These are phyloP conservation scores for Russula brevipes DNA, from an alignment of 768 basidiomycete species.

Conservation along the genomic window DNA sequence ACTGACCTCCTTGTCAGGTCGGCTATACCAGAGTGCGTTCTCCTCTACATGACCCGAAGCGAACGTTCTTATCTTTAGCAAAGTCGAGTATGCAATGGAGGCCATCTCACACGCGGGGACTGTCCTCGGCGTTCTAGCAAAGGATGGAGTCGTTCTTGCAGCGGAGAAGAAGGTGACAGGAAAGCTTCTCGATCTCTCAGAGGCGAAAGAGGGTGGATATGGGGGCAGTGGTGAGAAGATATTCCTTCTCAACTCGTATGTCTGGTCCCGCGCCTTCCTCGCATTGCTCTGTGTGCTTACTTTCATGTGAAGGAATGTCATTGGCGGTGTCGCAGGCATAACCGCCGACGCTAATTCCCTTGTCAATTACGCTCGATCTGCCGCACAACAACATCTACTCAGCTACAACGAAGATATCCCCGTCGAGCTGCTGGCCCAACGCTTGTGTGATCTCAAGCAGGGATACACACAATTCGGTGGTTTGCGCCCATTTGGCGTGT, in stretches of 20 bases:
- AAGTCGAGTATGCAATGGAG: slow-evolving; percentile 99
- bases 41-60: background rate
- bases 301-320: slow-evolving; percentile 68
- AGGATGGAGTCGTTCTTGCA: slow-evolving; percentile 85
- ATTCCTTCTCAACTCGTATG: slow-evolving; percentile 86
- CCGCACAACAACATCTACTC: slow-evolving; percentile 84
- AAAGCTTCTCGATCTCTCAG: slow-evolving; percentile 89
- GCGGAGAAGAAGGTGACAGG: slow-evolving; percentile 98
- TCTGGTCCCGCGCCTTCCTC: slow-evolving; percentile 23
- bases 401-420: slow-evolving; percentile 97
- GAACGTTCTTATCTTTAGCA: slow-evolving; percentile 17
- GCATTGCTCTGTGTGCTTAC: background rate
- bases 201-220: slow-evolving; percentile 80
- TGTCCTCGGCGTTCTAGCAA: slow-evolving; percentile 87
- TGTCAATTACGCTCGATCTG: slow-evolving; percentile 87
- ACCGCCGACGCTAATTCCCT: slow-evolving; percentile 98
- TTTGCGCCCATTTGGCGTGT: slow-evolving; percentile 96
- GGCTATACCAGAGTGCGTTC: slow-evolving; percentile 87
- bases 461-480: slow-evolving; percentile 98
- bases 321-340: slow-evolving; percentile 91
- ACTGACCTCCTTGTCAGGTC: slow-evolving; percentile 49
- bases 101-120: slow-evolving; percentile 95
- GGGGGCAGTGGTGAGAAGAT: slow-evolving; percentile 99
- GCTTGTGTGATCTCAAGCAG: slow-evolving; percentile 95
- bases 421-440: slow-evolving; percentile 90